Percentiles rank a stretch among this genome's conserved stretches.
phyloP scores from a whole-genome alignment of 768 basidiomycete species.

The Suillus spraguei region DNA sequence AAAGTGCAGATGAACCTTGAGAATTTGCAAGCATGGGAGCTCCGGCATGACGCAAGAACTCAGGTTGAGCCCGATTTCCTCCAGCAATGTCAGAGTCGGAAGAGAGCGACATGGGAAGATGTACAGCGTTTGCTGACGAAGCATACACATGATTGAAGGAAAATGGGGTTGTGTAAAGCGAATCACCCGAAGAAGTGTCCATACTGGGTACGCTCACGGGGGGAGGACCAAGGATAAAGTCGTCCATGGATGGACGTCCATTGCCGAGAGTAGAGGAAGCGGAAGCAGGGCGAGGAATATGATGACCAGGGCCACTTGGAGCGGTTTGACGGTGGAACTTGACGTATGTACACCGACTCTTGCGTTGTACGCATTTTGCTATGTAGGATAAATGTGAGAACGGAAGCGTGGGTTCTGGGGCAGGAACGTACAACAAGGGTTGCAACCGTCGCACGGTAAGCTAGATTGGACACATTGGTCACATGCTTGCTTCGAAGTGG shows the following conservation, averaged over 20 bases:
- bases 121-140: conserved; percentile 22
- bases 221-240: conserved; percentile 44
- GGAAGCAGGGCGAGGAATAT: conserved; percentile 38
- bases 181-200: conserved; percentile 27
- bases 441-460: conserved; percentile 77
- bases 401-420: conserved; percentile 11
- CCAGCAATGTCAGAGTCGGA: conserved; percentile 43
- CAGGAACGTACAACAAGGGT: conserved; percentile 67
- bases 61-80: conserved; percentile 51
- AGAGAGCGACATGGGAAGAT: conserved; percentile 22
- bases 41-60: conserved; percentile 41
- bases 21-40: conserved; percentile 14
- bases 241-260: conserved; percentile 38
- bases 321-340: conserved; percentile 85
- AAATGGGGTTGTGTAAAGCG: conserved; percentile 36
- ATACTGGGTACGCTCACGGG: conserved; percentile 36
- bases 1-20: conserved; percentile 11
- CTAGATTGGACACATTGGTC: conserved; percentile 81
- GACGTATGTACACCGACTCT: conserved; percentile 75
- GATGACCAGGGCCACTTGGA: conserved; percentile 73
- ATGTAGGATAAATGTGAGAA: conserved; percentile 13
- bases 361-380: conserved; percentile 78
- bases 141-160: conserved; percentile 27
- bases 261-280: conserved; percentile 31
- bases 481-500: conserved; percentile 82